Base-by-base conservation (phyloP, 495 filamentous ascomycete genomes). In the Penicillium pancosmium region DNA sequence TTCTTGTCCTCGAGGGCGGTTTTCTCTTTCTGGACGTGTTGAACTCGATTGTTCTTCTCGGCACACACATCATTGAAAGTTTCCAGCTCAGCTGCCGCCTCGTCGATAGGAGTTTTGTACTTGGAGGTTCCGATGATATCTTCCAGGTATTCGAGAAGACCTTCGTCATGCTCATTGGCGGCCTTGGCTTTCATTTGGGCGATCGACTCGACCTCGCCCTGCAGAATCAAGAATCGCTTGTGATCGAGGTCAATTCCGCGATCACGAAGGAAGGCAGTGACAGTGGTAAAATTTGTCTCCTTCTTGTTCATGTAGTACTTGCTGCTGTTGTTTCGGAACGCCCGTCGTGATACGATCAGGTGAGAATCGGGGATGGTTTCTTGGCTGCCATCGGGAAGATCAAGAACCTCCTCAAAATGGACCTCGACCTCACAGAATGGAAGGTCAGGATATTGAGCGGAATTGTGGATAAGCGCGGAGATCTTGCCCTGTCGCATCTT, bases 401-500 rank as follows among this genome's bases (percentile, higher is more conserved):
- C 94, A 72, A 93, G 88, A 47, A 98, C 89, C 76, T 98, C 91
- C 59, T 93, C 87, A 68, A 98, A 98, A 63, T 96, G 89, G 8
- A 98, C 94, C 61, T 93, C 89, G 7, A 98, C 94, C 73, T 98
- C 95, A 73, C 94, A 98, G 68, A 85, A 86, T 44, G 91, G 88
- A 7, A 98, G 78, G 58, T 96, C 81, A 1, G 95, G 92, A 60
- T 87, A 86, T 38, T 88, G 82, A 2, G 92, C 92, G 35, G 93
- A 97, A 71, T 97, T 98, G 70, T 98, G 94, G 57, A 98, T 98
- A 60, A 98, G 74, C 18, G 94, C 94, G 3, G 94, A 98, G 40
- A 98, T 93, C 77, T 98, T 98, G 67, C 94, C 95, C 72, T 98
- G 94, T 67, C 94, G 82, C 94, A 98, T 98, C 77, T 98, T 98